Base-by-base conservation (phyloP, 306 rosid species). In the Dryas octopetala region DNA sequence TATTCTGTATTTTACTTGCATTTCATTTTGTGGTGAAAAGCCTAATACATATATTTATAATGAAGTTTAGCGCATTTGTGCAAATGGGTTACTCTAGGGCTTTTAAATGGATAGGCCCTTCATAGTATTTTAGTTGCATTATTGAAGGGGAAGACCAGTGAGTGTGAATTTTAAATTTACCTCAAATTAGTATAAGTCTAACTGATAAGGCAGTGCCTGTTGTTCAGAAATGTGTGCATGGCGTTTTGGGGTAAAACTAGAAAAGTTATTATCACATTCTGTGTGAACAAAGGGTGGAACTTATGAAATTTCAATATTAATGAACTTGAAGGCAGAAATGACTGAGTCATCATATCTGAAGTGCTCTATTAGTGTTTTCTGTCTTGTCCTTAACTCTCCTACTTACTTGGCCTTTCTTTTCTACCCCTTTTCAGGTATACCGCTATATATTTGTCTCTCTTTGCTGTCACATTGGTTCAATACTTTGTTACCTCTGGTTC, bases 401-500 rank as follows among this genome's bases (percentile, higher is more conserved):
- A n/a, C 66, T 72, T 67, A 58, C 47, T 23, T 10, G 45, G 9
- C 46, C 4, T 13, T 41, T 32, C 67, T 81, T 78, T 74, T 4
- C 5, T n/a, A 53, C 61, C n/a, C 62, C 26, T 45, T 80, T 73
- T 79, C 91, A 95, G 99, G 99, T 88, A 84, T 79, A 88, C 91
- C 50, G 79, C 74, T 74, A 32, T 80, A 65, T 95, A 92, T 81
- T 80, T 92, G 86, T 57, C 90, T 87, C 89, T 95, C 61, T 83
- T 82, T 77, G 79, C 83, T 74, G 84, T 80, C 74, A 86, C 98
- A 16, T 81, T 95, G 80, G 73, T 83, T 74, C 99, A 90, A 65
- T 92, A 95, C 87, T 92, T 90, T 38, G 76, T 84, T 66, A 88
- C 97, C 60, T 88, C 96, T 55, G 14, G 85, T 81, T 88, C 99